These are phyloP conservation scores for Gossypium laxum DNA, from an alignment of 441 rosid species.

Conservation along the genomic window DNA sequence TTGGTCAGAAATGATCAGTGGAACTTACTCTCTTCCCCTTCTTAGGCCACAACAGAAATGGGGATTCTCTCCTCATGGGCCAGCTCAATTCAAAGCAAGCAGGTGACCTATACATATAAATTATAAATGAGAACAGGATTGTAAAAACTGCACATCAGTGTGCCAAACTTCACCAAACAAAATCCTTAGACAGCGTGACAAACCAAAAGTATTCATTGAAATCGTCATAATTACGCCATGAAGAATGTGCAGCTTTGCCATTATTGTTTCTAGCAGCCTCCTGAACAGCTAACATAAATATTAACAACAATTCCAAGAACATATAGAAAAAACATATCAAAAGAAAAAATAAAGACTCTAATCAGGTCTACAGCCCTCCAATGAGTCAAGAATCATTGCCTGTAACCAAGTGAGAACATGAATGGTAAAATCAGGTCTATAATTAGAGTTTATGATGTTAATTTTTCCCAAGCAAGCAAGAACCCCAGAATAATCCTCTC, in stretches of 20 bases:
- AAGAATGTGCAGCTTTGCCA: constrained; percentile 96
- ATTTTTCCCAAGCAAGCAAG: constrained; percentile 3
- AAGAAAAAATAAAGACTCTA: not conserved
- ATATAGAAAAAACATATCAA: not conserved
- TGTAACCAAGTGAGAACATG: not conserved
- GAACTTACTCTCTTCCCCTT: constrained; percentile 69
- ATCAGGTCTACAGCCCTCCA: not conserved
- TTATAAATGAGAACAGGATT: constrained; percentile 19
- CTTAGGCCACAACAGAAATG: constrained; percentile 47
- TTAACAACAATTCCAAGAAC: constrained; percentile 4
- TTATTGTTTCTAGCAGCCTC: constrained; percentile 64
- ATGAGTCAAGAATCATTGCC: not conserved
- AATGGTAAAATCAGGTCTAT: not conserved
- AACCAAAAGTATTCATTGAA: constrained; percentile 99
- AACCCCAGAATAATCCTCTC: not conserved
- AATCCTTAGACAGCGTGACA: constrained; percentile 18
- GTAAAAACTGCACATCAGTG: constrained; percentile 8
- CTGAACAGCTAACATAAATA: constrained; percentile 30
- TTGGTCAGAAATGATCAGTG: constrained; percentile 8
- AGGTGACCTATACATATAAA: constrained; percentile 62
- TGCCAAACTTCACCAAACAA: constrained; percentile 7
- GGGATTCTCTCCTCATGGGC: constrained; percentile 62
- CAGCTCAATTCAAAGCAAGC: constrained; percentile 82
- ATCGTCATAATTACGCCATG: constrained; percentile 99
- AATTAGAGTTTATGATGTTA: not conserved